Evolutionary conservation across 2,329 filamentous ascomycete genomes (phyloP).

Genomic region (Byssoonygena ceratinophila): DNA sequence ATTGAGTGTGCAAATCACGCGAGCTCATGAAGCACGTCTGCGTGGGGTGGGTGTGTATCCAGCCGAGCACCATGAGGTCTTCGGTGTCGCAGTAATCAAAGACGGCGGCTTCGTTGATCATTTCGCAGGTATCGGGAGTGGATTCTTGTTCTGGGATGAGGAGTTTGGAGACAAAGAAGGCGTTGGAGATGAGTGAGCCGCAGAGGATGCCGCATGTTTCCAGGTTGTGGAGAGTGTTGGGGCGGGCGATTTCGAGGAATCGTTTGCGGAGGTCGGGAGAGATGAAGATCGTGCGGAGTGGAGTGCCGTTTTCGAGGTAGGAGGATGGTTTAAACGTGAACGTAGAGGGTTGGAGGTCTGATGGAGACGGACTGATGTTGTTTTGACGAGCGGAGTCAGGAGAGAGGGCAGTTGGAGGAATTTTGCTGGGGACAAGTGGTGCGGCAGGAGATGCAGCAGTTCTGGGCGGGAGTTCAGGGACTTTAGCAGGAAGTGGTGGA

Average conservation of each 20-base stretch:
- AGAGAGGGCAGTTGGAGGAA: constrained; percentile 9
- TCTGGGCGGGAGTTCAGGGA: constrained; percentile 22
- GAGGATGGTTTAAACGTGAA: constrained; percentile 76
- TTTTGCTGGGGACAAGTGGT: constrained; percentile 18
- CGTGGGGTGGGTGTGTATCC: constrained; percentile 96
- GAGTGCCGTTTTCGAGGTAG: constrained; percentile 78
- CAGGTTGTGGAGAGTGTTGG: constrained; percentile 70
- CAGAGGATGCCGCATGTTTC: constrained; percentile 95
- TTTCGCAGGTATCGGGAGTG: constrained; percentile 91
- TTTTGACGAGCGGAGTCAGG: constrained; percentile 21
- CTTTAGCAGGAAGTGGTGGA: constrained; percentile 34
- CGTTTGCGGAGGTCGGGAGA: constrained; percentile 60
- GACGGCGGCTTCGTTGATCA: constrained; percentile 69
- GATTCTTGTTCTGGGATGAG: constrained; percentile 84
- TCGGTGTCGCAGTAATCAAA: constrained; percentile 83
- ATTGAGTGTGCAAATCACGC: constrained; percentile 84
- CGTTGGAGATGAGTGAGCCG: constrained; percentile 82
- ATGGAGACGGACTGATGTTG: not conserved
- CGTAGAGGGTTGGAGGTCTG: constrained; percentile 38
- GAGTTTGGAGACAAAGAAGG: constrained; percentile 78
- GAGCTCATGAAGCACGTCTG: constrained; percentile 98
- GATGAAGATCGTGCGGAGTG: constrained; percentile 78
- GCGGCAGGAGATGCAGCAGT: not conserved
- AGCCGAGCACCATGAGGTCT: constrained; percentile 77
- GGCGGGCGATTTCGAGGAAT: constrained; percentile 63